Conservation (phyloP, 345 rosid genomes). For the Tarenaya hassleriana region DNA sequence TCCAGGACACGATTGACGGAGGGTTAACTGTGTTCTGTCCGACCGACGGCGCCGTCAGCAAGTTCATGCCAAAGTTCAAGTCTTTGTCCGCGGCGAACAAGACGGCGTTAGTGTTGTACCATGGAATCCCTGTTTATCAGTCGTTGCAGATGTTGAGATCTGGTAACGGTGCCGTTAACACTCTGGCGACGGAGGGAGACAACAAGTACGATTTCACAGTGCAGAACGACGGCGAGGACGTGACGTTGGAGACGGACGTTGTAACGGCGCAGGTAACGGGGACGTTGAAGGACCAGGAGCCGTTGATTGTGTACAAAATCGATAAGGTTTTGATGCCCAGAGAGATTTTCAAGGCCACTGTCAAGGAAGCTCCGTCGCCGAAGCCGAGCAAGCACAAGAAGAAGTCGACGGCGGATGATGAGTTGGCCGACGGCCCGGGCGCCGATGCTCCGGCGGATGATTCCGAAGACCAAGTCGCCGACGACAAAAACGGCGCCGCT, state of each 20-base stretch:
- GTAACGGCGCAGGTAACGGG: slow-evolving; percentile 53
- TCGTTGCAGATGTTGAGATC: slow-evolving; percentile 64
- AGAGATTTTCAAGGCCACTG: slow-evolving; percentile 65
- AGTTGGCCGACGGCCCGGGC: slow-evolving; percentile 39
- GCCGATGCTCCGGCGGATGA: slow-evolving; percentile 56
- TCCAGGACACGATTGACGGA: slow-evolving; percentile 62
- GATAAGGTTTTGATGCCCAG: slow-evolving; percentile 64
- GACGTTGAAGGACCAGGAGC: slow-evolving; percentile 69
- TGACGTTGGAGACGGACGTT: slow-evolving; percentile 60
- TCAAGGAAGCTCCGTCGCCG: slow-evolving; percentile 33
- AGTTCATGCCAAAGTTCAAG: slow-evolving; percentile 67
- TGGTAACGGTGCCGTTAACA: slow-evolving; percentile 70
- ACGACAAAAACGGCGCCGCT: slow-evolving; percentile 38
- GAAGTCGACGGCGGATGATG: slow-evolving; percentile 23
- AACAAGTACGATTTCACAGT: slow-evolving; percentile 70
- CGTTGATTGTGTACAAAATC: slow-evolving; percentile 63
- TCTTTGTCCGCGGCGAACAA: slow-evolving; percentile 62
- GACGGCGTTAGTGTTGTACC: slow-evolving; percentile 56
- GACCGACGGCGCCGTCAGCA: slow-evolving; percentile 46
- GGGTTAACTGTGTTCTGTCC: slow-evolving; percentile 93
- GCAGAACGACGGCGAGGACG: slow-evolving; percentile 65
- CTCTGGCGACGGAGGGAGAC: slow-evolving; percentile 83
- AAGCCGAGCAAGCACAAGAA: slow-evolving; percentile 43
- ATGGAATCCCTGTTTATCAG: slow-evolving; percentile 69
- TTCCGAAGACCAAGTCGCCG: slow-evolving; percentile 46